phyloP scores from a whole-genome alignment of 2,329 filamentous ascomycete genomes.

The Fusarium aywerte region DNA sequence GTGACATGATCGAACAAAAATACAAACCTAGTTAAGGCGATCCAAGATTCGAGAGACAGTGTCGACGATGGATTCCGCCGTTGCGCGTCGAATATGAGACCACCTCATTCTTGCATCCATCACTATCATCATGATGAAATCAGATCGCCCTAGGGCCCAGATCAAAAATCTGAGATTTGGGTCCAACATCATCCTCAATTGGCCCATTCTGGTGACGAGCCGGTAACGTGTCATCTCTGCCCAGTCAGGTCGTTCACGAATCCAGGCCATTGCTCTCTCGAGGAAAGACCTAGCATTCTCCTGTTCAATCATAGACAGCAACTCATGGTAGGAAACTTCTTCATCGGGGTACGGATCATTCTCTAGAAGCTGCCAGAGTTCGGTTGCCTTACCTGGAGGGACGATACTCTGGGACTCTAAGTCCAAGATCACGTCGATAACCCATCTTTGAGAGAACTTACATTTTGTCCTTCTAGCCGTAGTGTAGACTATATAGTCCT shows the following conservation, averaged over 20 bases:
- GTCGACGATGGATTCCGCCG: neutral
- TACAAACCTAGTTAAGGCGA: neutral
- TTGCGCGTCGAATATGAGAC: no score
- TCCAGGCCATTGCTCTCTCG: neutral
- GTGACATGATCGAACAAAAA: neutral
- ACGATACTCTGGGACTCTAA: slow-evolving; percentile 7
- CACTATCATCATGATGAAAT: no score
- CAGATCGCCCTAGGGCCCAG: neutral
- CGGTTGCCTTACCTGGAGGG: neutral
- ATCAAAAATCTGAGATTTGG: neutral
- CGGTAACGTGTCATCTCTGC: no score
- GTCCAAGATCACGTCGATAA: slow-evolving; percentile 6
- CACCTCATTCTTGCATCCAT: neutral
- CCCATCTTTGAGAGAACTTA: slow-evolving; percentile 15
- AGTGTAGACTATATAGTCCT: neutral
- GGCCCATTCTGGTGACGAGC: neutral
- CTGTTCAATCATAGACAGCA: neutral
- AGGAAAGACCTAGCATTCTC: neutral
- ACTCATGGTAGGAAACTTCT: neutral
- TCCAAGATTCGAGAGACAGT: neutral
- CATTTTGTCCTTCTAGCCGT: neutral
- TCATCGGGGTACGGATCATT: neutral
- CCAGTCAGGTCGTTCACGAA: neutral
- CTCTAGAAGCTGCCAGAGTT: neutral
- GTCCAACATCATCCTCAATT: neutral